A percentile compares a stretch with the other conserved stretches of the same genome.
phyloP scores from a whole-genome alignment of 2,329 filamentous ascomycete species.

The Trichoderma harzianum region DNA sequence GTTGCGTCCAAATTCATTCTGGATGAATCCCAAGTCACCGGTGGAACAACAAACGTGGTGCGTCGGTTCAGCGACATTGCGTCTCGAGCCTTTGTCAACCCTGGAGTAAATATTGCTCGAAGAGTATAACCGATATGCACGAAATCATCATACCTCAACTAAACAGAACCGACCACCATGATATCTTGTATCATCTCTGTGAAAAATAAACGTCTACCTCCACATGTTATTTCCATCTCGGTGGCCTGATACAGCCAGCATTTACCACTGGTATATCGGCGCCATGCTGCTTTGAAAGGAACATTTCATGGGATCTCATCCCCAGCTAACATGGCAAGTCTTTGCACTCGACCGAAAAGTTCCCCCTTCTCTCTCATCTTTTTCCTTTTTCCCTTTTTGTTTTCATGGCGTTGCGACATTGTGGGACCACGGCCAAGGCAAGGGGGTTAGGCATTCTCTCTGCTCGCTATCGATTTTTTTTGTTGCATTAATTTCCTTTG shows the following conservation, averaged over 20 bases:
- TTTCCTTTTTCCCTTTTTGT: constrained; percentile 15
- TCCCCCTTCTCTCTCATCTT: constrained; percentile 19
- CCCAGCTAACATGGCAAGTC: constrained; percentile 35
- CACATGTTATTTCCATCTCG: background rate
- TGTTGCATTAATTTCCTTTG: constrained; percentile 3
- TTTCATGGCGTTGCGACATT: constrained; percentile 26
- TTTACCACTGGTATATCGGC: background rate
- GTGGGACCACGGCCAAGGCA: constrained; percentile 2
- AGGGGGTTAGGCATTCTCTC: constrained; percentile 2
- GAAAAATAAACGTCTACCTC: background rate
- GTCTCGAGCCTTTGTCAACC: constrained; percentile 55
- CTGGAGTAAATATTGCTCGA: constrained; percentile 46
- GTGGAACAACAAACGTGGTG: constrained; percentile 72
- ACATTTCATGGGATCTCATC: background rate
- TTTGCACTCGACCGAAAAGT: constrained; percentile 22
- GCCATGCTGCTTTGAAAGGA: background rate
- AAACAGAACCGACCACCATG: background rate
- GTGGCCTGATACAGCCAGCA: background rate
- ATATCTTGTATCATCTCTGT: background rate
- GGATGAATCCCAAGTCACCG: constrained; percentile 58
- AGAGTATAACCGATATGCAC: constrained; percentile 19
- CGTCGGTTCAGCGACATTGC: constrained; percentile 68
- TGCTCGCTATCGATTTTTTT: background rate
- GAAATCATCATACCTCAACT: background rate
- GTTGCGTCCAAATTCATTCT: constrained; percentile 69